Base-by-base conservation (phyloP, 495 filamentous ascomycete species). In the Cladorrhinum samala region DNA sequence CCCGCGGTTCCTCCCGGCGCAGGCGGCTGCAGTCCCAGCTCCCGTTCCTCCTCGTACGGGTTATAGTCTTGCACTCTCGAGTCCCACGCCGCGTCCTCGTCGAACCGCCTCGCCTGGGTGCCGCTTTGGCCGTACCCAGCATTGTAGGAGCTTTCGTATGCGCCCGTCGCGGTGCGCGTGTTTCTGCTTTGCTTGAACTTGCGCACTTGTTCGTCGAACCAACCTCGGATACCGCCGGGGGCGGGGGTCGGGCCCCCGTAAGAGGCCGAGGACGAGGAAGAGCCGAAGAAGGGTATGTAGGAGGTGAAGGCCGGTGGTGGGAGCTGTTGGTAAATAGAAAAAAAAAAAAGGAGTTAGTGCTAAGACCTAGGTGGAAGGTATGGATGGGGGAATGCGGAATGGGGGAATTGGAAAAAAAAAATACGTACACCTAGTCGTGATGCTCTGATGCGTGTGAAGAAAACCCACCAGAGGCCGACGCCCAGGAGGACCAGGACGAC, bases 71-170 rank as follows among this genome's bases (percentile, higher is more conserved):
- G 76, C 69, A 89, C 84, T 30, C 82, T 63, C 45, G 83, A 57
- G 70, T 87, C 84, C 85, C 85, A 89, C 20, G 85, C 83, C 53
- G 85, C 83, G 64, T 89, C 85, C 61, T 89, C 85, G 33, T 74
- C 72, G 66, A 74, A 75, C 37, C 73, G 72, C 37, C 75, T 63
- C 23, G 57, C 41, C 37, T 62, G 60, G 2, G 46, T 56, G 42
- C 62, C 47, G 17, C 57, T 60, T 9, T 69, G 61, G n/a, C 44
- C 14, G 41, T 57, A 54, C 7, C 50, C 48, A n/a, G 52, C 46
- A 52, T 50, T 59, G 43, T 50, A 53, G 6, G 54, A 9, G 39
- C 73, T 72, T 61, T 87, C 85, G 71, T 87, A 87, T 20, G 83
- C 83, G 49, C 83, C 83, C 0, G 74, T 63, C 9, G 81, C 77